A percentile compares a stretch with the other conserved stretches of the same genome.
phyloP scores from a whole-genome alignment of 352 stramenopile species.

The Sclerospora graminicola region DNA sequence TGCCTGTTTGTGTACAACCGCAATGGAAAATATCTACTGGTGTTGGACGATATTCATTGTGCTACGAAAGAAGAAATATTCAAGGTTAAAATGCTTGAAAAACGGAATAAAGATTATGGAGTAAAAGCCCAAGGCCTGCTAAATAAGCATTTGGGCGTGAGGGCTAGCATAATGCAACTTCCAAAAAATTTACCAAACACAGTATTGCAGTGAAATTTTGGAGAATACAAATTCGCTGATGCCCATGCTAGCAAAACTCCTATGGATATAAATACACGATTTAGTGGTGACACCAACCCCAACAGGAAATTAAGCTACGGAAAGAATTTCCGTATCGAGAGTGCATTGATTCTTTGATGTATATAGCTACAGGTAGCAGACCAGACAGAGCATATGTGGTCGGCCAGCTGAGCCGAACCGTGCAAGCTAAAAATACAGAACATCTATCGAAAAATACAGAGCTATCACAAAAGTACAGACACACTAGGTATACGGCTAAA shows the following conservation, averaged over 20 bases:
- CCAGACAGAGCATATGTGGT: no score
- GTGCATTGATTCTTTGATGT: no score
- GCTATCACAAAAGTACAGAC: no score
- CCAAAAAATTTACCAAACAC: neutral
- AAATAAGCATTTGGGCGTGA: constrained; percentile 7
- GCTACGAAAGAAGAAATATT: constrained; percentile 9
- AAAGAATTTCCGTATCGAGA: no score
- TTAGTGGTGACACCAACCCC: no score
- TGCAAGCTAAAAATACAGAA: no score
- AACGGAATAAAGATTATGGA: constrained; percentile 8
- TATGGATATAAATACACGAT: constrained; percentile 6
- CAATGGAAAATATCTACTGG: constrained; percentile 6
- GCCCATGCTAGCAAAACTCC: constrained; percentile 5
- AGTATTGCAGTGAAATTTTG: neutral
- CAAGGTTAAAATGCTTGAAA: constrained; percentile 12
- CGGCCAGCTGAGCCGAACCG: no score
- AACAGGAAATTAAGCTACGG: no score
- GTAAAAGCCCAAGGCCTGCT: constrained; percentile 16
- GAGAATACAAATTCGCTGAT: constrained; percentile 4
- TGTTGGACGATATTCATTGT: constrained; percentile 17
- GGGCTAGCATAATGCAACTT: neutral
- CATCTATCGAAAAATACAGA: no score
- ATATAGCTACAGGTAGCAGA: no score
- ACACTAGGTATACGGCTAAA: no score
- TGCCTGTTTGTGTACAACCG: constrained; percentile 8